Evolutionary conservation across 2,329 filamentous ascomycete genomes (phyloP).

Genomic region (Myriosclerotinia curreyana): DNA sequence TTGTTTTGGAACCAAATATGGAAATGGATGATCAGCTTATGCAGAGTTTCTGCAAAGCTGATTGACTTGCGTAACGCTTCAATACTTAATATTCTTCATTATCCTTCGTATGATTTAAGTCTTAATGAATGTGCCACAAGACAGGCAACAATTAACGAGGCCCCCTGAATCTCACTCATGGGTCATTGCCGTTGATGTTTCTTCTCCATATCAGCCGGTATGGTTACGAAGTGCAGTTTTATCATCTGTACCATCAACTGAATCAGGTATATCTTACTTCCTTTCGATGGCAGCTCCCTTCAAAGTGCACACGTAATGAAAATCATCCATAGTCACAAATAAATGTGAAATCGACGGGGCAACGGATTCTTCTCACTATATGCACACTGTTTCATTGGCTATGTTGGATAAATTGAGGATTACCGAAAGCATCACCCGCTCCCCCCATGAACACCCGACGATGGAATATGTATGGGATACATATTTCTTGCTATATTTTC

Average conservation of each 20-base stretch:
- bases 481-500: not conserved
- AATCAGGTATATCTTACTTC: conserved; percentile 8
- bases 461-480: conserved; percentile 3
- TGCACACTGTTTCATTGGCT: conserved; percentile 1
- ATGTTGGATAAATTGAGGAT: conserved; percentile 12
- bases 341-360: not conserved
- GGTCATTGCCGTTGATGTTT: not conserved
- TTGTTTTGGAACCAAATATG: not conserved
- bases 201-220: not conserved
- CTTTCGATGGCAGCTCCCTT: not conserved
- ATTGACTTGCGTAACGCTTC: not conserved
- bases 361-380: not conserved
- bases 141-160: not conserved
- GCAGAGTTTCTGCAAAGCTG: not conserved
- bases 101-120: not conserved
- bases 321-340: conserved; percentile 2
- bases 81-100: not conserved
- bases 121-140: not conserved
- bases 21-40: not conserved
- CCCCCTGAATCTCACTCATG: conserved; percentile 9
- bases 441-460: not conserved
- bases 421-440: not conserved
- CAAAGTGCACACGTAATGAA: conserved; percentile 5
- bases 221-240: conserved; percentile 1
- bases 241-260: not conserved